phyloP scores from a whole-genome alignment of 2,329 filamentous ascomycete species.

The Fusarium buxicola region DNA sequence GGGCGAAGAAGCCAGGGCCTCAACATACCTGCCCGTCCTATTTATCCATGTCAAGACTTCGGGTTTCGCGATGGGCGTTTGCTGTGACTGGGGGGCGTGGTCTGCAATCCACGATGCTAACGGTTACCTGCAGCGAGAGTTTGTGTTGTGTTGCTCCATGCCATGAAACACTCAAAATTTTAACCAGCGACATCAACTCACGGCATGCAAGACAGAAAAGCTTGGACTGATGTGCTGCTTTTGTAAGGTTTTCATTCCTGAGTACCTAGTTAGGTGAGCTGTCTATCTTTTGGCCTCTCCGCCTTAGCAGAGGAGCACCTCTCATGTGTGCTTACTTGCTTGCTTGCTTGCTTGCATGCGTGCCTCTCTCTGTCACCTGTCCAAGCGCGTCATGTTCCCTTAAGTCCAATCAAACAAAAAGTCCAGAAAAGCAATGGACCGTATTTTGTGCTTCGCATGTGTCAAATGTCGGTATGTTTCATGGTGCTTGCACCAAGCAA shows the following conservation, averaged over 20 bases:
- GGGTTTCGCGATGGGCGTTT: conserved; percentile 13
- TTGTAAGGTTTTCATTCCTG: conserved; percentile 20
- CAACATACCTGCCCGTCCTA: neutral
- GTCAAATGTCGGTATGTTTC: conserved; percentile 13
- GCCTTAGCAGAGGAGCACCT: conserved; percentile 11
- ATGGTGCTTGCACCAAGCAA: conserved; percentile 23
- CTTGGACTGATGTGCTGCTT: neutral
- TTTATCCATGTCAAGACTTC: conserved; percentile 5
- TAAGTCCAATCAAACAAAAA: conserved; percentile 21
- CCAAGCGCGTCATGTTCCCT: conserved; percentile 17
- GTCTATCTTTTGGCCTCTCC: conserved; percentile 16
- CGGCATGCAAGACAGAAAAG: neutral
- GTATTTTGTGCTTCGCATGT: conserved; percentile 8
- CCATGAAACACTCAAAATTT: conserved; percentile 14
- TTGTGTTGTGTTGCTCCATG: conserved; percentile 34
- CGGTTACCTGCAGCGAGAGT: conserved; percentile 38
- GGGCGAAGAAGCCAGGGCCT: neutral
- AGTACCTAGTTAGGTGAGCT: conserved; percentile 15
- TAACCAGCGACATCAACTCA: conserved; percentile 4
- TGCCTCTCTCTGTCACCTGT: neutral
- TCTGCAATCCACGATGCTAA: conserved; percentile 12
- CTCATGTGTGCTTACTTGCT: conserved; percentile 12
- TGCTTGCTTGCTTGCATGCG: conserved; percentile 17
- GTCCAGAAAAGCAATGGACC: conserved; percentile 15
- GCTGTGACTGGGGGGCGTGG: conserved; percentile 9